Evolutionary conservation across 768 basidiomycete genomes (phyloP), one percentile per base, ranked within the genome.

Genomic region (Saitozyma podzolica): DNA sequence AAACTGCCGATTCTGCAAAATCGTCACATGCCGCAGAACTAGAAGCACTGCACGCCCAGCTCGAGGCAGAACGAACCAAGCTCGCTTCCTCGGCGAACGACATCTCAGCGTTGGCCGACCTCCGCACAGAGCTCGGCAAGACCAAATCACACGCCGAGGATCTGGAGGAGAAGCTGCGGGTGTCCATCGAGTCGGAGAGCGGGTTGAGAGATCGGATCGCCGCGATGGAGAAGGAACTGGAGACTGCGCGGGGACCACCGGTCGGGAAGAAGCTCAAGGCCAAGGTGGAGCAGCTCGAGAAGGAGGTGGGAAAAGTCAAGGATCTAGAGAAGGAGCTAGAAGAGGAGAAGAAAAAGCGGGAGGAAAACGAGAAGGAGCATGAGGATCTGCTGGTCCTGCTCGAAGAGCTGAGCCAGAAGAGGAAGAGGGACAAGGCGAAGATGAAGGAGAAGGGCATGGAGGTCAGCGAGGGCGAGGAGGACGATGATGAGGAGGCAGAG

Each of bases 331-430:
- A 62, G 13, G 79, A 86, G 58, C 76, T 91, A 8, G 77, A 80
- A 49, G 80, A 80, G 0, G 82, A 86, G 9, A 85, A 89, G 67
- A 84, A 83, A 59, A 89, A 88, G 75, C 84, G 85, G 54, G 88
- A 85, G 67, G 92, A 96, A 9, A 86, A 87, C 20, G 92, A 96
- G 79, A 94, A 93, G 80, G 95, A 99, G 78, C 94, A 97, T 70
- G 95, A 97, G 76, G 95, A 99, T 79, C 78, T 98, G 53, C 82
- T 99, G 19, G 94, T 99, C 0, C 80, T 97, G 40, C 82, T 99
- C 4, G 96, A 98, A 72, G 96, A 98, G 80, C 82, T 96, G 64
- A 90, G 86, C 50, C 85, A 82, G 66, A 99, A 99, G 81, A 84
- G 94, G 56, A 85, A 85, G 81, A 83, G 82, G 68, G 96, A 98